phyloP scores from a whole-genome alignment of 441 rosid species.

The Mallotus repandus region DNA sequence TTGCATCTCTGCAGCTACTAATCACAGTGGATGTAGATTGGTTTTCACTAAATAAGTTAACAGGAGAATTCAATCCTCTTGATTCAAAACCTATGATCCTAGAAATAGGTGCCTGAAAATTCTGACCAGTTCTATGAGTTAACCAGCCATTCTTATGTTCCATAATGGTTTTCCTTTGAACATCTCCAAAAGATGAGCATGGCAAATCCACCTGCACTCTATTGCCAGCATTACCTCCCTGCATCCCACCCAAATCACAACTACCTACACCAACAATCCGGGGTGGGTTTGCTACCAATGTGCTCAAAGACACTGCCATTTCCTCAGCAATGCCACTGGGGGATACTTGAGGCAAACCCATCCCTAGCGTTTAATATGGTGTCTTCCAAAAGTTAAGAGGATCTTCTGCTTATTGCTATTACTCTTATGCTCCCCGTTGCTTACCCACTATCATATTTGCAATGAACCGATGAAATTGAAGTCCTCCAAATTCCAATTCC shows the following conservation, averaged over 20 bases:
- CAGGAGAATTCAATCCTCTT: constrained; percentile 31
- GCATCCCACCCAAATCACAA: constrained; percentile 40
- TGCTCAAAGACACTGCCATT: constrained; percentile 40
- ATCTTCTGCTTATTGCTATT: constrained; percentile 13
- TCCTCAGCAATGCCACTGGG: constrained; percentile 48
- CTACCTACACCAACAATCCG: constrained; percentile 24
- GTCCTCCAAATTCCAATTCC: not conserved
- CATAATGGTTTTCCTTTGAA: constrained; percentile 28
- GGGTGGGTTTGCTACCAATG: constrained; percentile 39
- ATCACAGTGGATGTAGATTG: constrained; percentile 36
- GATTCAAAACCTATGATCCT: constrained; percentile 51
- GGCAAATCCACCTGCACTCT: constrained; percentile 38
- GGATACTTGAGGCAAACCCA: constrained; percentile 56
- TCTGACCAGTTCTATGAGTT: constrained; percentile 32
- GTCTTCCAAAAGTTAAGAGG: constrained; percentile 13
- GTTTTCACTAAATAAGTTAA: constrained; percentile 29
- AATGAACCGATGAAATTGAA: constrained; percentile 8
- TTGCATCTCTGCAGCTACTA: constrained; percentile 20
- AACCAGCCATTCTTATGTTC: constrained; percentile 39
- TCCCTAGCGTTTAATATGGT: constrained; percentile 16
- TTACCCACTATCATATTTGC: constrained; percentile 10
- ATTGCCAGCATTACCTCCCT: constrained; percentile 35
- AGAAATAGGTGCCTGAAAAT: constrained; percentile 35
- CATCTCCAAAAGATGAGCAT: constrained; percentile 40
- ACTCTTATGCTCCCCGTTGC: constrained; percentile 13